Base-by-base conservation (phyloP, 2,329 filamentous ascomycete species). In the Esteya vermicola region DNA sequence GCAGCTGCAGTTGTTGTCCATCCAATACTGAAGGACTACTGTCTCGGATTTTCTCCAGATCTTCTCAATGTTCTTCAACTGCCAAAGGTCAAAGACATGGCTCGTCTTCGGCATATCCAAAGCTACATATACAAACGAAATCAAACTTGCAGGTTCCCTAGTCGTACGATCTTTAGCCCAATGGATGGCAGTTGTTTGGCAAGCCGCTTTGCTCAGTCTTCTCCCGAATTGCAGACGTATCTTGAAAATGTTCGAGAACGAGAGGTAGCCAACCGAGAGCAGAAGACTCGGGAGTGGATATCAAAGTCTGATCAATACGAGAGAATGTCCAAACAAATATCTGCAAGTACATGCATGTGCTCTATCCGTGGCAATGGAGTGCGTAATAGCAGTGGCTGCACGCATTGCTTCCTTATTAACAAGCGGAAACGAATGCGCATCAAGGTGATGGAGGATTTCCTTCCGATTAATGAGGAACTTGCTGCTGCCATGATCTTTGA, bases 11-110 rank as follows among this genome's bases (percentile, higher is more conserved):
- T n/a, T n/a, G n/a, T n/a, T n/a, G n/a, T n/a, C n/a, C 72, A 61
- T 36, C 64, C 52, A 2, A 62, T 80, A 51, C 53, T 83, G 0
- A 26, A 38, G 0, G 55, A 70, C 0, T 76, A 68, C 40, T 58
- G 68, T 14, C 70, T 75, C 0, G 57, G 60, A 0, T 69, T 83
- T 35, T 46, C 54, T 0, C 54, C 67, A 0, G 57, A 65, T 4
- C 49, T 69, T 0, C 54, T 83, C 2, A 65, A 81, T 48, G 57
- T 65, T 4, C 56, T 83, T 0, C 68, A 75, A 5, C 47, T 81
- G 0, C 54, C 65, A 0, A 54, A 52, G 0, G 45, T 56, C 1
- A 33, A 48, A 2, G 67, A 76, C 10, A 67, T 81, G 63, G 25
- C 49, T 0, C 64, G 70, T 0, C 58, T 80, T 0, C 57, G 61